Base-by-base conservation (phyloP, 2,329 filamentous ascomycete genomes). In the Xylariaceae sp. region DNA sequence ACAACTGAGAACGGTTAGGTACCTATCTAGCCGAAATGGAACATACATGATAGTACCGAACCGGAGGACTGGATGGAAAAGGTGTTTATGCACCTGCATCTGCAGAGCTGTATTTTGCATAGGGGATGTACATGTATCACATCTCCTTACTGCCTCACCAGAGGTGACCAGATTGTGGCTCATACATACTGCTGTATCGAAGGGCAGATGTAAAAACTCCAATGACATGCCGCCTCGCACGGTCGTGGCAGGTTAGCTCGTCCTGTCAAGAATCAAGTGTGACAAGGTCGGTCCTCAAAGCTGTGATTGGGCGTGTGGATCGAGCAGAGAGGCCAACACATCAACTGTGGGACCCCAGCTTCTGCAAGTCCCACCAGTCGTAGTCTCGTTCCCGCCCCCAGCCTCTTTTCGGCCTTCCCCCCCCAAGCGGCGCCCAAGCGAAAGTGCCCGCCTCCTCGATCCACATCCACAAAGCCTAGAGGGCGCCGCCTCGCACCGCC, bases 241-340 rank as follows among this genome's bases (percentile, higher is more conserved):
- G 44, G 28, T 33, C 18, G 30, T 39, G 40, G 40, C 39, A 34
- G 34, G 31, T 28, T 34, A 27, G 40, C 16, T 28, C 26, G 29
- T 49, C 46, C 44, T 48, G 42, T 48, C 44, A 49, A 40, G 40
- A 42, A 26, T n/a, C n/a, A n/a, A n/a, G n/a, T n/a, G n/a, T n/a
- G n/a, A 36, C 38, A 27, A 28, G 32, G 41, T n/a, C 29, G 18
- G 40, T 14, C 33, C 40, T 38, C 38, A 21, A 41, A 18, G 5
- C 14, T 19, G 26, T 37, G 21, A 57, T 59, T 59, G 52, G 55
- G 28, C 17, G 12, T 12, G 24, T 27, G 24, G 9, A 28, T 44
- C 17, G 52, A 51, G 53, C 52, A 54, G 34, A 23, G n/a, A n/a
- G n/a, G 56, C 54, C 56, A 59, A 49, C 56, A 48, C 56, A 56